Evolutionary conservation across 495 filamentous ascomycete genomes (phyloP), one percentile per base, ranked within the genome.

Genomic region (Delitschia confertaspora): DNA sequence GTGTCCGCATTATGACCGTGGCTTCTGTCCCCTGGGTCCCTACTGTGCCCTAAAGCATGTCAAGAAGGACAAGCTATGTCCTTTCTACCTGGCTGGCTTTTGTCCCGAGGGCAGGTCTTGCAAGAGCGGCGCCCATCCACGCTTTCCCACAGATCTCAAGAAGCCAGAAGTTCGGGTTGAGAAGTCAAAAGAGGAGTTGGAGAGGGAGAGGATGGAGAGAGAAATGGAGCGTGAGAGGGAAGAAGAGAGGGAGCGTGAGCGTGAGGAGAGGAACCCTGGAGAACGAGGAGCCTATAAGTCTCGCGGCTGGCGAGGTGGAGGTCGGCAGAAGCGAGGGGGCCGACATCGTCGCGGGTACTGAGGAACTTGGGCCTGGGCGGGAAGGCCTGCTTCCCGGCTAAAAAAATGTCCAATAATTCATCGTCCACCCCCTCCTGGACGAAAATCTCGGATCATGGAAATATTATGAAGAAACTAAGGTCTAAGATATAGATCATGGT

Each of bases 1-100:
- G 0, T 98, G 91, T 55, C 88, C 88, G 42, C 85, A 93, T 65
- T 98, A 94, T 66, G 85, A 95, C 39, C 76, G 79, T n/a, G 91
- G 91, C 1, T 96, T 95, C 65, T 96, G 93, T 51, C 84, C 86
- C 17, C 69, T 95, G 10, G 93, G 91, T 0, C 83, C 88, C 3
- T 65, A 73, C 19, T 98, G 91, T 61, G 79, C 81, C 7, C 84
- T 93, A 65, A 82, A 82, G 49, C 91, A 98, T 62, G 77, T 93
- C 36, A 66, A 77, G 22, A 77, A 84, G 23, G 74, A 73, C 30
- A 64, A 56, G 25, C 57, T 94, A 1, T 98, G 91, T 60, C 63
- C 66, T n/a, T 93, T 76, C 63, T 98, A 93, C 56, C 69, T 96
- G 21, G 85, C 85, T 1, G 93, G 93, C 1, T 98, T 98, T 65